These are phyloP conservation scores for Penicillium canescens DNA, from an alignment of 495 filamentous ascomycete species.

Conservation along the genomic window DNA sequence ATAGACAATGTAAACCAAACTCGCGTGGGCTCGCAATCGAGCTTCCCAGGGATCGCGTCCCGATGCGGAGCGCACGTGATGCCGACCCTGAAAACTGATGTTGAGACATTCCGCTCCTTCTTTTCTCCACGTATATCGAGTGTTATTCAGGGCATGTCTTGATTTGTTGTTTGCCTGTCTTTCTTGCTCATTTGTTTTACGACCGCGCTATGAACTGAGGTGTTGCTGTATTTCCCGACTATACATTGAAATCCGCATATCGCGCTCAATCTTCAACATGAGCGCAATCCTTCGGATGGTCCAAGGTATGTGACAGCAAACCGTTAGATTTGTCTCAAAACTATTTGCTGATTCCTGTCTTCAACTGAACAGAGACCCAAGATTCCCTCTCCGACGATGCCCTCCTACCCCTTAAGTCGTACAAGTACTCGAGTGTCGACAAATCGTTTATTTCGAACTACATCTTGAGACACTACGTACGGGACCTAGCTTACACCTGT, in stretches of 20 bases:
- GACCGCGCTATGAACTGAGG: constrained; percentile 6
- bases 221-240: constrained; percentile 7
- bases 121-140: constrained; percentile 12
- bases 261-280: constrained; percentile 31
- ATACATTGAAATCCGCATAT: constrained; percentile 13
- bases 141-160: constrained; percentile 9
- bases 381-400: constrained; percentile 69
- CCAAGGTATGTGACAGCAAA: constrained; percentile 34
- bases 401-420: constrained; percentile 81
- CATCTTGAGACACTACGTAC: constrained; percentile 92
- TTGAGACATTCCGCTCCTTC: constrained; percentile 15
- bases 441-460: constrained; percentile 94
- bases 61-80: constrained; percentile 30
- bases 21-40: background rate
- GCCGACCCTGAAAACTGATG: constrained; percentile 18
- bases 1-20: background rate
- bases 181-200: background rate
- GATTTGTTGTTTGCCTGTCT: background rate
- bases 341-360: constrained; percentile 16
- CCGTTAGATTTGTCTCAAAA: background rate
- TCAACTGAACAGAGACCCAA: constrained; percentile 43
- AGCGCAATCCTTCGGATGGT: constrained; percentile 39
- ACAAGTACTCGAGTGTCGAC: constrained; percentile 97
- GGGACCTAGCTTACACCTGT: constrained; percentile 18
- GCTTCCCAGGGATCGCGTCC: constrained; percentile 18